phyloP scores from a whole-genome alignment of 306 rosid genomes.

The Vigna angularis region DNA sequence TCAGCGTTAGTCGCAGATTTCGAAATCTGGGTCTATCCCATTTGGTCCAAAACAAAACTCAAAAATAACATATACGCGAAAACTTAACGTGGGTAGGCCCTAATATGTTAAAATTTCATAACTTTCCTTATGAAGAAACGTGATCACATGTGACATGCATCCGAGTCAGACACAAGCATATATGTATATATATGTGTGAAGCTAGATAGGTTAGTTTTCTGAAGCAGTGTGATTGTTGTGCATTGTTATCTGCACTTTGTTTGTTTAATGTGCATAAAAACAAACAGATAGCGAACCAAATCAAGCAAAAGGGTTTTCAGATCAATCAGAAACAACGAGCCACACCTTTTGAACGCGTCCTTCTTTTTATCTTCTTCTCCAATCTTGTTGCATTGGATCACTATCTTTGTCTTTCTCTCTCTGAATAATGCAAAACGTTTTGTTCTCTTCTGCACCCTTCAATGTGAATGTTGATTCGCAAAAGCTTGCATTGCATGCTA shows the following conservation, averaged over 20 bases:
- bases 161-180: not conserved
- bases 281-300: not conserved
- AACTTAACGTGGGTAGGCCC: not conserved
- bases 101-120: not conserved
- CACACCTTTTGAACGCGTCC: not conserved
- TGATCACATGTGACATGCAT: not conserved
- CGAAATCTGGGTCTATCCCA: not conserved
- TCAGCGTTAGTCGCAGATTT: not conserved
- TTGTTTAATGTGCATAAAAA: not conserved
- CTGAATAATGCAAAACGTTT: not conserved
- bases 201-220: not conserved
- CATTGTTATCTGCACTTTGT: not conserved
- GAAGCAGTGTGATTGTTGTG: not conserved
- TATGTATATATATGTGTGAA: rapidly evolving
- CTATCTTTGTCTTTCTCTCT: not conserved
- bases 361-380: not conserved
- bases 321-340: constrained; percentile 10
- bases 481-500: not conserved
- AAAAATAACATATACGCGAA: not conserved
- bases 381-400: not conserved
- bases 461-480: not conserved
- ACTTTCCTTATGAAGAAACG: not conserved
- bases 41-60: not conserved
- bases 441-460: not conserved
- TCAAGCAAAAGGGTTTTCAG: constrained; percentile 19